Percentiles rank a stretch among this genome's conserved stretches.
Evolutionary conservation across 257 asterid genomes (phyloP).

Genomic region (Paulownia fortunei): DNA sequence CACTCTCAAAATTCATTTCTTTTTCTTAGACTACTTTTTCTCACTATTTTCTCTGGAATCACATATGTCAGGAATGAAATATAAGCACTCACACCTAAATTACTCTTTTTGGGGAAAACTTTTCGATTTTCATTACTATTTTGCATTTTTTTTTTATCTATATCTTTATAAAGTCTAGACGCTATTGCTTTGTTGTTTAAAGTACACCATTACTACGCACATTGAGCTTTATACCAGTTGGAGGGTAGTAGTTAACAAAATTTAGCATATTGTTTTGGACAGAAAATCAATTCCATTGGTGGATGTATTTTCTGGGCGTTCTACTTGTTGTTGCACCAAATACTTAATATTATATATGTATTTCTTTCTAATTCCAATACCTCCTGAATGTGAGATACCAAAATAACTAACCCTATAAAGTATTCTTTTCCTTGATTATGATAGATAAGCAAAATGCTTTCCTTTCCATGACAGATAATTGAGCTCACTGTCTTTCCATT

Average conservation of each 20-base stretch:
- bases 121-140: not conserved
- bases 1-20: no score
- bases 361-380: not conserved
- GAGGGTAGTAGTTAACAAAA: not conserved
- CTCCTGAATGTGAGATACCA: not conserved
- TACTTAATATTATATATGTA: not conserved
- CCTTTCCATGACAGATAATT: not conserved
- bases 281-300: not conserved
- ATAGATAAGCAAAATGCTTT: not conserved
- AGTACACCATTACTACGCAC: not conserved
- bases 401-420: not conserved
- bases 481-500: conserved; percentile 10
- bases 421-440: not conserved
- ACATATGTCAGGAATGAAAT: no score
- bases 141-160: not conserved
- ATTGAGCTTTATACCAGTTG: not conserved
- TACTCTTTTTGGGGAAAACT: not conserved
- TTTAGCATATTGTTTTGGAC: not conserved
- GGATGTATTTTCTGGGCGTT: not conserved
- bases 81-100: no score
- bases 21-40: no score
- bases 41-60: no score
- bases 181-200: not conserved
- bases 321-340: not conserved
- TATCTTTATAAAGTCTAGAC: not conserved